A percentile compares a stretch with the other conserved stretches of the same genome.
These are phyloP conservation scores for Penicillium aurantiogriseum DNA, from an alignment of 2,329 filamentous ascomycete genomes.

Conservation along the genomic window DNA sequence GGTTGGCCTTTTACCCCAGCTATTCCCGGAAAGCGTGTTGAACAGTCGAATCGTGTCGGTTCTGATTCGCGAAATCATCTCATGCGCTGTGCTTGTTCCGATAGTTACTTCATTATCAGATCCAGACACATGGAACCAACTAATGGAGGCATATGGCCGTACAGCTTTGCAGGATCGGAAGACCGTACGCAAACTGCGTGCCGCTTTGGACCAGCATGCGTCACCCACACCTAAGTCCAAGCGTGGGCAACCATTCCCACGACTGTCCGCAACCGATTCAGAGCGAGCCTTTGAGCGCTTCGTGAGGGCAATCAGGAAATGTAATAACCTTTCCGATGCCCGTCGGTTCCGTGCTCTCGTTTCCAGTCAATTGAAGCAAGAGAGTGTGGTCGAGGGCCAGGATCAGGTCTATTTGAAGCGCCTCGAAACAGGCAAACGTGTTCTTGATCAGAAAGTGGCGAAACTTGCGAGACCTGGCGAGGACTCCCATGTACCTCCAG, in stretches of 20 bases:
- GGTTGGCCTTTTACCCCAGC: conserved; percentile 66
- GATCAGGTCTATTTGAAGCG: conserved; percentile 85
- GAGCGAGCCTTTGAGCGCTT: conserved; percentile 94
- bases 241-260: conserved; percentile 70
- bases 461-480: conserved; percentile 70
- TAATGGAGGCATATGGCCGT: conserved; percentile 85
- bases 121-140: conserved; percentile 95
- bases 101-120: conserved; percentile 78
- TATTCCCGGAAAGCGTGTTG: conserved; percentile 72
- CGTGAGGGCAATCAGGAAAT: conserved; percentile 81
- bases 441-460: conserved; percentile 85
- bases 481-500: conserved; percentile 34
- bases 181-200: conserved; percentile 85
- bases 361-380: conserved; percentile 84
- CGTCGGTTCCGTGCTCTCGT: conserved; percentile 89
- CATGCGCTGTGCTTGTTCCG: conserved; percentile 85
- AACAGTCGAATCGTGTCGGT: conserved; percentile 77
- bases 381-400: conserved; percentile 72
- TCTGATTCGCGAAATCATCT: conserved; percentile 83
- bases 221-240: conserved; percentile 69
- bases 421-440: conserved; percentile 83
- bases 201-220: conserved; percentile 90
- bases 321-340: conserved; percentile 89
- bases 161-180: conserved; percentile 92
- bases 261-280: conserved; percentile 75